Evolutionary conservation across 2,329 filamentous ascomycete species (phyloP).

Genomic region (Akanthomyces lecanii): DNA sequence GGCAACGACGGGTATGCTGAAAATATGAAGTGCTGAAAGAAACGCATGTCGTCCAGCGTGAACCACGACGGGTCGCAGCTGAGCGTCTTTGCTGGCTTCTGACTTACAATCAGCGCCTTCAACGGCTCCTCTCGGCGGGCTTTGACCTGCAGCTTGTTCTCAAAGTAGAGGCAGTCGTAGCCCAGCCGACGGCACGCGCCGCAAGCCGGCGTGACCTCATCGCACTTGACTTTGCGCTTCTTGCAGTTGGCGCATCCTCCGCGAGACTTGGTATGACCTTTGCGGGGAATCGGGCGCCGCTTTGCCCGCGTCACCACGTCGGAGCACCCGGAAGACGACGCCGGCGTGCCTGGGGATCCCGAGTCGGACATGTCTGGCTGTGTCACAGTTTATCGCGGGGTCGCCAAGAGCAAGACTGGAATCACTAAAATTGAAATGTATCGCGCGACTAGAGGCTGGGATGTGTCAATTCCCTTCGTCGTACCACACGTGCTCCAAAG

Average conservation of each 20-base stretch:
- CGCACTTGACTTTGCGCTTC: slow-evolving; percentile 43
- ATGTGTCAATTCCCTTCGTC: background rate
- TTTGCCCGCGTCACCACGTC: slow-evolving; percentile 16
- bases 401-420: background rate
- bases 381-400: background rate
- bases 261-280: slow-evolving; percentile 34
- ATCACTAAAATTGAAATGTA: background rate
- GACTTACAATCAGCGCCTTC: background rate
- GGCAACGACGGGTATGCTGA: slow-evolving; percentile 40
- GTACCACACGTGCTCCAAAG: background rate
- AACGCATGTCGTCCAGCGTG: slow-evolving; percentile 42
- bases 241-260: slow-evolving; percentile 32
- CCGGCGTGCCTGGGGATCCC: slow-evolving; percentile 1
- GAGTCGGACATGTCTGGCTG: slow-evolving; percentile 4
- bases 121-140: slow-evolving; percentile 1
- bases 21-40: slow-evolving; percentile 50
- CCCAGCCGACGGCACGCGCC: slow-evolving; percentile 33
- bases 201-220: slow-evolving; percentile 33
- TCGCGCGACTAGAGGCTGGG: background rate
- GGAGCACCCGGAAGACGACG: slow-evolving; percentile 4
- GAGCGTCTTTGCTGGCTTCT: slow-evolving; percentile 15
- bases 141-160: slow-evolving; percentile 4
- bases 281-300: slow-evolving; percentile 31
- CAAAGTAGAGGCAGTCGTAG: slow-evolving; percentile 32
- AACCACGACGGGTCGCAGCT: slow-evolving; percentile 29